These are phyloP conservation scores for Umbelopsis sp. DNA, from an alignment of 192 early-diverging fungal species.

Conservation along the genomic window DNA sequence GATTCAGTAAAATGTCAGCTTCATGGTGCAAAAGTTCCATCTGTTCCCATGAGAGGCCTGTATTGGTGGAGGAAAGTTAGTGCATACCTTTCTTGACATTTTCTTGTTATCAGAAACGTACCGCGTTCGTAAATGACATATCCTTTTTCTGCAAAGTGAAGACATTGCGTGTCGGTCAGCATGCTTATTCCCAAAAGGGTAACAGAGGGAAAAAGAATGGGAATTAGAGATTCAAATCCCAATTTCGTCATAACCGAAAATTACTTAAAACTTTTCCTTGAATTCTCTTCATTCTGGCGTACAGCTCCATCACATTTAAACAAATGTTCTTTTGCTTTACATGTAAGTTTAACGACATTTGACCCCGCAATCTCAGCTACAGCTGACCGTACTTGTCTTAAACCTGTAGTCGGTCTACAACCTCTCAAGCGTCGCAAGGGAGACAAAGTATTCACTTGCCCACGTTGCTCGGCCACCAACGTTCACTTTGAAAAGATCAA, in stretches of 20 bases:
- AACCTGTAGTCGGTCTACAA: constrained; percentile 34
- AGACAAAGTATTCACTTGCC: constrained; percentile 27
- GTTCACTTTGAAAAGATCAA: constrained; percentile 31
- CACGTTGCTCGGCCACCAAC: constrained; percentile 31
- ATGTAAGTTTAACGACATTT: constrained; percentile 18
- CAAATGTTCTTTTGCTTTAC: constrained; percentile 40
- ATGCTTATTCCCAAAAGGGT: background rate
- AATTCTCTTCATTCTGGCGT: background rate
- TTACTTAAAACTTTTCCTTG: background rate
- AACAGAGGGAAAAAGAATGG: background rate
- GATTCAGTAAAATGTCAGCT: constrained; percentile 31
- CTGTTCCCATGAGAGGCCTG: constrained; percentile 21
- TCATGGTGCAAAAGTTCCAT: constrained; percentile 23
- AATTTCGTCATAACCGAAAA: background rate
- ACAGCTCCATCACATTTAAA: constrained; percentile 13
- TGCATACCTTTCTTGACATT: background rate
- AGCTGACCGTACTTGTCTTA: background rate
- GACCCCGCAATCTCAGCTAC: background rate
- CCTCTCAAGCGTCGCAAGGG: constrained; percentile 24
- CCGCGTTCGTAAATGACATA: background rate
- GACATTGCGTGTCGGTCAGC: background rate
- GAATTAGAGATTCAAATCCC: too few relatives aligned
- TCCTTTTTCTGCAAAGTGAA: background rate
- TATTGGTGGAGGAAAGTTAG: background rate
- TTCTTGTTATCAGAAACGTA: background rate